Conservation (phyloP, 2,329 filamentous ascomycete species). For the Aspergillus cejpii region DNA sequence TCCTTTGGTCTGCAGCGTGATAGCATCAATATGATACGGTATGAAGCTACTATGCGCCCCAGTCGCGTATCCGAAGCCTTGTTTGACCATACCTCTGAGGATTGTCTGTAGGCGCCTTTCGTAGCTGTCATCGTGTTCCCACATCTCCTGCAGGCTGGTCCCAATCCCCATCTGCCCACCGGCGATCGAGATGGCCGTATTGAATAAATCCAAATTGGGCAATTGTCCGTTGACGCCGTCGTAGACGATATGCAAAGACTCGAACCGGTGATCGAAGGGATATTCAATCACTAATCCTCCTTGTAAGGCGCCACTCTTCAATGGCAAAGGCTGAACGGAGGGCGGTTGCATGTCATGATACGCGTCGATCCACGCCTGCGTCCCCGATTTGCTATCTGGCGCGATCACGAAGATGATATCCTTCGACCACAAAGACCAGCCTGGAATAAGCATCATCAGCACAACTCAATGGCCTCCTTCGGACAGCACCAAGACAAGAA, state of each 20-base stretch:
- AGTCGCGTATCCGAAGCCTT: conserved; percentile 80
- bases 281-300: conserved; percentile 93
- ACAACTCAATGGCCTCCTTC: not conserved
- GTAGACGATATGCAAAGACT: conserved; percentile 84
- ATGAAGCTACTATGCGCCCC: conserved; percentile 95
- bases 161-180: conserved; percentile 86
- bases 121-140: conserved; percentile 68
- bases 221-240: conserved; percentile 94
- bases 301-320: conserved; percentile 91
- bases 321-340: conserved; percentile 65
- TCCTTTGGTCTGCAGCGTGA: conserved; percentile 84
- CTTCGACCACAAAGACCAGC: conserved; percentile 98
- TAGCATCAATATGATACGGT: conserved; percentile 92
- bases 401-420: conserved; percentile 91
- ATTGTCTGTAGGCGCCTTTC: conserved; percentile 77
- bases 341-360: conserved; percentile 83
- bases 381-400: conserved; percentile 79
- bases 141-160: conserved; percentile 79
- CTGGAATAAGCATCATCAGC: conserved; percentile 33
- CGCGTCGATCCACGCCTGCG: conserved; percentile 94
- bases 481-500: not conserved
- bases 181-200: conserved; percentile 82
- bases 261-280: conserved; percentile 73
- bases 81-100: conserved; percentile 84
- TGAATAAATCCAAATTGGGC: conserved; percentile 91